Evolutionary conservation across 148 eudicot genomes (phyloP).

Genomic region (Rhododendron kiyosumense): DNA sequence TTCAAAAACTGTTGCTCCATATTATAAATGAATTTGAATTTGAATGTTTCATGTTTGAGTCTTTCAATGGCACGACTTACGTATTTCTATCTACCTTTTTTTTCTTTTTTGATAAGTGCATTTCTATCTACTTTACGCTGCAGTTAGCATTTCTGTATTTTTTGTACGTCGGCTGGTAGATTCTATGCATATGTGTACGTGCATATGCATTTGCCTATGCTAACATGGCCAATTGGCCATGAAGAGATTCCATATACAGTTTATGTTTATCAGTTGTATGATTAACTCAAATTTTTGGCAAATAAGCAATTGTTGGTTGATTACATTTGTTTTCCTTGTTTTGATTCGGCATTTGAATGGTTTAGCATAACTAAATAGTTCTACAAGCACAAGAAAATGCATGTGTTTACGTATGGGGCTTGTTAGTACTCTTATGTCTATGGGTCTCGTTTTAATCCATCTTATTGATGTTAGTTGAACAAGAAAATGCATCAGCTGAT

Average conservation of each 20-base stretch:
- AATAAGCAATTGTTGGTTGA: background rate
- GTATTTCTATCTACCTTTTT: background rate
- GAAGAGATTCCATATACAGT: background rate
- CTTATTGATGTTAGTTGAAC: slow-evolving; percentile 34
- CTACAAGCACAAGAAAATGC: background rate
- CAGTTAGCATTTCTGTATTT: background rate
- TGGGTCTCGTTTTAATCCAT: background rate
- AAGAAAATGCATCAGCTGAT: slow-evolving; percentile 25
- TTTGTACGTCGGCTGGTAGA: background rate
- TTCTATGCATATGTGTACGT: background rate
- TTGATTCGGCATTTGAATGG: background rate
- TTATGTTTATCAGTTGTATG: background rate
- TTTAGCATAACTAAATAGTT: background rate
- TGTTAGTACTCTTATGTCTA: background rate
- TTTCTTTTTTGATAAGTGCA: background rate
- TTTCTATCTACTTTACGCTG: background rate
- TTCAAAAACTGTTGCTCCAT: too few relatives aligned
- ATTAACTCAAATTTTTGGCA: background rate
- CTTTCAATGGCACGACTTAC: background rate
- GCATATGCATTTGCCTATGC: background rate
- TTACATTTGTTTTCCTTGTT: background rate
- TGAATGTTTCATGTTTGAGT: background rate
- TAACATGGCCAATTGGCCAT: background rate
- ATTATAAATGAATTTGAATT: background rate
- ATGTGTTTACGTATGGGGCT: background rate